A percentile compares a stretch with the other conserved stretches of the same genome.
These are phyloP conservation scores for Pseudocercospora macadamiae DNA, from an alignment of 2,329 filamentous ascomycete genomes.

Conservation along the genomic window DNA sequence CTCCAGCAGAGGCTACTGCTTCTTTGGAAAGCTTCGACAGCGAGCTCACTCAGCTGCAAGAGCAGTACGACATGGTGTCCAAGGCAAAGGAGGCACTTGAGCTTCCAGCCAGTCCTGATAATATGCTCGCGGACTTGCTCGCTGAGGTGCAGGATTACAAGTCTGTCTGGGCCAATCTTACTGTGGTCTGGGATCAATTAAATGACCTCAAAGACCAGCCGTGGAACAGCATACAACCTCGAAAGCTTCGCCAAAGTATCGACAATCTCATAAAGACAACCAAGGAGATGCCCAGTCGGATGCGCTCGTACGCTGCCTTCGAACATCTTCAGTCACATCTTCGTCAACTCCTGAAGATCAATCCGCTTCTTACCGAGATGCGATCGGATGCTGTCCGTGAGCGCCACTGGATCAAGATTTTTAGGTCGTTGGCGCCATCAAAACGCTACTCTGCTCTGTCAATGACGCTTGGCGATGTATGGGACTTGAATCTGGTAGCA, in stretches of 20 bases:
- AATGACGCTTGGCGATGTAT: constrained; percentile 97
- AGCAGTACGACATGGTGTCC: constrained; percentile 88
- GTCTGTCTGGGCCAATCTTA: constrained; percentile 94
- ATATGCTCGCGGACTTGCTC: constrained; percentile 79
- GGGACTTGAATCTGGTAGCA: constrained; percentile 89
- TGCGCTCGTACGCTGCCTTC: constrained; percentile 99
- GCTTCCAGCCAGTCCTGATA: constrained; percentile 77
- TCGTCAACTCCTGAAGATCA: constrained; percentile 86
- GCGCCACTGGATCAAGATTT: constrained; percentile 96
- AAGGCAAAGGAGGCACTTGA: constrained; percentile 97
- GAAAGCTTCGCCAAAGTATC: constrained; percentile 86
- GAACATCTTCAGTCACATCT: constrained; percentile 95
- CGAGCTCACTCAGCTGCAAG: constrained; percentile 81
- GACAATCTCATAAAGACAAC: constrained; percentile 96
- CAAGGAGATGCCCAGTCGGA: constrained; percentile 97
- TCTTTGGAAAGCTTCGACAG: constrained; percentile 81
- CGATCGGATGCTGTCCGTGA: constrained; percentile 97
- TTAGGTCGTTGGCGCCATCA: constrained; percentile 89
- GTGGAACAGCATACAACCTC: constrained; percentile 93
- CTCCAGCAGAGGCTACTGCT: constrained; percentile 82
- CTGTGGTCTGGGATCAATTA: constrained; percentile 94
- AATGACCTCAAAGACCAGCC: constrained; percentile 90
- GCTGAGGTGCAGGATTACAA: constrained; percentile 99
- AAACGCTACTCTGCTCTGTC: constrained; percentile 93
- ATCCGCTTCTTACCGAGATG: constrained; percentile 81